phyloP scores from a whole-genome alignment of 1,284 basidiomycete genomes.

The Leucoagaricus sp. region DNA sequence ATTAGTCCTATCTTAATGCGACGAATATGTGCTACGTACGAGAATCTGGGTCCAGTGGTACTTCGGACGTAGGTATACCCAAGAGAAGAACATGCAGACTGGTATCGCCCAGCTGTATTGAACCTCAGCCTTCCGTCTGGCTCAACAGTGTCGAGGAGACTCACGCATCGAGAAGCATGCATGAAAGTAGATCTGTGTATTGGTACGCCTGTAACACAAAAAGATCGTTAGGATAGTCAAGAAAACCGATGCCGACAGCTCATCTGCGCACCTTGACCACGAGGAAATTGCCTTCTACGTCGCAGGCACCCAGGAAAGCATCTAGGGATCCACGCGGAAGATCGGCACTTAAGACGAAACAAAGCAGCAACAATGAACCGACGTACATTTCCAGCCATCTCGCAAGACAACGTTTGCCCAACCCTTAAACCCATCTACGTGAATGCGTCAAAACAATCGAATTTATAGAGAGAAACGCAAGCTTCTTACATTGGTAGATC shows the following conservation, averaged over 20 bases:
- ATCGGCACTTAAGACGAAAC: background rate
- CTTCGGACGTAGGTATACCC: conserved; percentile 76
- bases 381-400: conserved; percentile 85
- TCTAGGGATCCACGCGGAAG: conserved; percentile 42
- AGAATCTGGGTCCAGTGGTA: conserved; percentile 84
- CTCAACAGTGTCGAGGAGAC: conserved; percentile 24
- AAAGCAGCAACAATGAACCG: conserved; percentile 1
- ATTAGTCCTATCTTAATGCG: no score
- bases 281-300: conserved; percentile 85
- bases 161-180: conserved; percentile 84
- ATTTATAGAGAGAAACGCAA: conserved; percentile 3
- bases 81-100: conserved; percentile 79
- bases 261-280: conserved; percentile 64
- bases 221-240: background rate
- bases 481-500: conserved; percentile 60
- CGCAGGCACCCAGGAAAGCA: conserved; percentile 73
- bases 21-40: no score
- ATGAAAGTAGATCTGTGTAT: conserved; percentile 84
- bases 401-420: conserved; percentile 71
- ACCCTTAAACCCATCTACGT: conserved; percentile 72
- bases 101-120: conserved; percentile 78
- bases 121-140: conserved; percentile 14
- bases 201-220: conserved; percentile 67
- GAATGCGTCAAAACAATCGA: conserved; percentile 4
- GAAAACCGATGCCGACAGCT: background rate